Base-by-base conservation (phyloP, 768 basidiomycete genomes). In the Scleroderma bovista region DNA sequence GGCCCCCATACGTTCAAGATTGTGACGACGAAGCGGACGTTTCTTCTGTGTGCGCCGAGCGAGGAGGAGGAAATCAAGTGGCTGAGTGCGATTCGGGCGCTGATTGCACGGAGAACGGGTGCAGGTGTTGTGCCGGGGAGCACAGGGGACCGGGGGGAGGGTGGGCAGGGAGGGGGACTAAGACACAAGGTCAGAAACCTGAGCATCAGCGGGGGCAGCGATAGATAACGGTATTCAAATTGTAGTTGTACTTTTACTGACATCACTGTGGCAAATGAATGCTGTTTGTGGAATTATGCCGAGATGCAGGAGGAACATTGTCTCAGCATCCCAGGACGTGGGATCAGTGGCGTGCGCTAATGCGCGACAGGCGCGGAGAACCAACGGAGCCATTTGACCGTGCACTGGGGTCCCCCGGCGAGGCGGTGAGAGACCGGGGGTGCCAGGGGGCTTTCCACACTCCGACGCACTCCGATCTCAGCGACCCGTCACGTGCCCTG, bases 11-110 rank as follows among this genome's bases (percentile, higher is more conserved):
- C 89, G 46, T 98, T 99, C 82, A 93, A 96, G 71, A 86, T 98
- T 48, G 86, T 98, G 57, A 96, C 93, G 33, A 93, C 95, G 47
- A 93, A 95, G 67, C 81, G 92, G 52, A 87, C 89, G 16, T 72
- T 93, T 51, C 67, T 95, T 47, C 74, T 98, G 22, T 96, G 93
- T 60, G 96, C 96, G 7, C 95, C 96, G 15, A 86, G 79, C 51
- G 96, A 99, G 67, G 96, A 97, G 59, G 95, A 98, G 59, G 96
- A 98, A 71, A 94, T 98, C 66, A 90, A 88, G 67, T 99, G 96
- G 96, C 74, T 99, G 42, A 93, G 93, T 45, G 93, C 95, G 10
- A 81, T 98, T 34, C 84, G 93, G 45, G 93, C 93, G 52, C 76
- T 99, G 62, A 86, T 98, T 54, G 86, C 87, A 17, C 75, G 89